These are phyloP conservation scores for Ogataea nakhonphanomensis DNA, from an alignment of 805 yeast species.

Conservation along the genomic window DNA sequence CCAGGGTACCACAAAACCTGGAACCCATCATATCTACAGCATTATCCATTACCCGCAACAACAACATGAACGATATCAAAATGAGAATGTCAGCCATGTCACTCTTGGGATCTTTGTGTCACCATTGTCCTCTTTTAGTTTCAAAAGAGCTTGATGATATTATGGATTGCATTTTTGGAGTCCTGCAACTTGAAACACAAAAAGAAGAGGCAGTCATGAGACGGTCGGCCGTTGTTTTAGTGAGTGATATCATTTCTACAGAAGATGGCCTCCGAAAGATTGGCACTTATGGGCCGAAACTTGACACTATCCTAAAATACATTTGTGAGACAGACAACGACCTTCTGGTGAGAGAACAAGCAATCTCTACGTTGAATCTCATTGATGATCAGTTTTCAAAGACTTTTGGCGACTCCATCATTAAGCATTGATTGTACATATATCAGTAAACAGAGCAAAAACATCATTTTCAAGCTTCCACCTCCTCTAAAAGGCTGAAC, in stretches of 20 bases:
- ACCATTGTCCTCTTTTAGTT: constrained; percentile 54
- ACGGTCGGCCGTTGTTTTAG: constrained; percentile 68
- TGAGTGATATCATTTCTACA: constrained; percentile 53
- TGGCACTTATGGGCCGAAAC: constrained; percentile 40
- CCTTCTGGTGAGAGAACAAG: constrained; percentile 57
- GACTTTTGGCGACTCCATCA: constrained; percentile 11
- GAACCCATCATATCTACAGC: constrained; percentile 41
- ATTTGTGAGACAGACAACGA: constrained; percentile 49
- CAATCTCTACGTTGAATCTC: constrained; percentile 35
- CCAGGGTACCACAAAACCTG: constrained; percentile 29
- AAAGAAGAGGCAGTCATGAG: constrained; percentile 55
- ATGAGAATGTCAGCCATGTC: constrained; percentile 87
- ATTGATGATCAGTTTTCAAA: constrained; percentile 29
- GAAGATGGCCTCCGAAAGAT: constrained; percentile 49
- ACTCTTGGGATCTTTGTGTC: constrained; percentile 68
- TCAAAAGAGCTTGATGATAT: constrained; percentile 47
- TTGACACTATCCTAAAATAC: constrained; percentile 43
- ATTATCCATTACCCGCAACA: constrained; percentile 30
- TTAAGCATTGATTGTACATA: constrained; percentile 7
- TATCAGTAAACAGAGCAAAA: constrained; percentile 1
- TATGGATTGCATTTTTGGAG: constrained; percentile 74
- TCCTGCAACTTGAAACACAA: constrained; percentile 54
- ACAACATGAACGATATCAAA: constrained; percentile 43
- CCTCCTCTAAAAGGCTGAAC: constrained; percentile 27
- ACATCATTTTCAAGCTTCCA: constrained; percentile 18